Percentiles rank a stretch among this genome's conserved stretches.
These are phyloP conservation scores for Paramecium octaurelia DNA, from an alignment of 73 alveolate genomes.

Conservation along the genomic window DNA sequence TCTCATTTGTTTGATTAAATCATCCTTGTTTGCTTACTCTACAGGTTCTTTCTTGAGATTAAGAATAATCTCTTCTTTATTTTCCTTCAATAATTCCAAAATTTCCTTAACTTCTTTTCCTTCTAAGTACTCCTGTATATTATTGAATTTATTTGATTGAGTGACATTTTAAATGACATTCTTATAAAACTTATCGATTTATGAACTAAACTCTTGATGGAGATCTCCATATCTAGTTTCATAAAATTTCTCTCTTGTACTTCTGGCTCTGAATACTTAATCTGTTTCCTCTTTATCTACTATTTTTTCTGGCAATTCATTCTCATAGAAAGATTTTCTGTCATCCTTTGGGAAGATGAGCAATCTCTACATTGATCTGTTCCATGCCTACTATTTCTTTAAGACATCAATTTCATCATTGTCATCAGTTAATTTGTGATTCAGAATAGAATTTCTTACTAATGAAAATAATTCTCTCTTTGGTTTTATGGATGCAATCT, in stretches of 20 bases:
- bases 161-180: neutral
- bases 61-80: neutral
- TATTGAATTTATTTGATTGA: neutral
- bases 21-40: neutral
- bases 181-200: neutral
- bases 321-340: neutral
- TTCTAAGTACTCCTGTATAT: neutral
- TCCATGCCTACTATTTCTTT: neutral
- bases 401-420: neutral
- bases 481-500: neutral
- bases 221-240: neutral
- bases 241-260: neutral
- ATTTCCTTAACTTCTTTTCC: neutral
- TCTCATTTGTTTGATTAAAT: neutral
- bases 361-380: neutral
- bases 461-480: neutral
- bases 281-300: neutral
- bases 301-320: neutral
- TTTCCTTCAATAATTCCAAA: neutral
- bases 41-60: neutral
- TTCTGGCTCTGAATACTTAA: neutral
- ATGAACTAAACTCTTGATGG: neutral
- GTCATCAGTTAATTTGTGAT: neutral
- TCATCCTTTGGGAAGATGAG: neutral
- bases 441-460: neutral